Percentiles rank a stretch among this genome's conserved stretches.
Evolutionary conservation across 192 early-diverging fungal genomes (phyloP).

Genomic region (Mortierella alpina): DNA sequence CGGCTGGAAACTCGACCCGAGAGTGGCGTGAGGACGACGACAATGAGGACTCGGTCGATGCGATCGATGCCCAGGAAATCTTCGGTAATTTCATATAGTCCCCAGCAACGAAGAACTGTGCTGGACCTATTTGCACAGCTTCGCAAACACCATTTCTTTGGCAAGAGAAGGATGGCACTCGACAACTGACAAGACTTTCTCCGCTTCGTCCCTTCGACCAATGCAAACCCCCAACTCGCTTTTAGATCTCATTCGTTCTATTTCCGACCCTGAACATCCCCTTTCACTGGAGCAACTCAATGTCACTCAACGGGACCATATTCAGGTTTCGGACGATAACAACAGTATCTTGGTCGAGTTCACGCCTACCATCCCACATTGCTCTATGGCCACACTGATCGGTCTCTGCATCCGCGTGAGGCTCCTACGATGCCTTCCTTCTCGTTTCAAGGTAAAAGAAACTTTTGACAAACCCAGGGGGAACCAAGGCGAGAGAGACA

Average conservation of each 20-base stretch:
- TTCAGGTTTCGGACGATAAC: constrained; percentile 77
- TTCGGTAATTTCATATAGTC: constrained; percentile 72
- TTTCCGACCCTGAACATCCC: constrained; percentile 98
- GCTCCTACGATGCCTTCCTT: constrained; percentile 86
- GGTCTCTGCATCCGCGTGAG: constrained; percentile 96
- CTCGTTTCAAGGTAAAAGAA: constrained; percentile 82
- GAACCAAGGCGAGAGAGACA: not conserved
- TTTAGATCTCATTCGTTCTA: constrained; percentile 90
- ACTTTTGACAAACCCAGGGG: not conserved
- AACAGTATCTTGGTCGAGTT: constrained; percentile 86
- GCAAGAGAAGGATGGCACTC: not conserved
- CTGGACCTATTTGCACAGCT: no score
- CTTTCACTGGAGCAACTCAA: constrained; percentile 97
- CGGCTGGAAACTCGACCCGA: constrained; percentile 42
- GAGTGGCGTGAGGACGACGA: constrained; percentile 68
- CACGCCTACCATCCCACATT: constrained; percentile 98
- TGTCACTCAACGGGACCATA: constrained; percentile 89
- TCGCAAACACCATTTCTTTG: not conserved
- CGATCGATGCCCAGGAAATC: constrained; percentile 88
- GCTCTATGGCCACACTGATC: constrained; percentile 99
- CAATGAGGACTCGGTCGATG: constrained; percentile 79
- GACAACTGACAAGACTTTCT: not conserved
- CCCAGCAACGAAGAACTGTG: no score
- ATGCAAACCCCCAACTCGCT: no score
- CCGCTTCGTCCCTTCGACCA: not conserved